Conservation (phyloP, 768 basidiomycete genomes). For the Leccinum longicurvipes region DNA sequence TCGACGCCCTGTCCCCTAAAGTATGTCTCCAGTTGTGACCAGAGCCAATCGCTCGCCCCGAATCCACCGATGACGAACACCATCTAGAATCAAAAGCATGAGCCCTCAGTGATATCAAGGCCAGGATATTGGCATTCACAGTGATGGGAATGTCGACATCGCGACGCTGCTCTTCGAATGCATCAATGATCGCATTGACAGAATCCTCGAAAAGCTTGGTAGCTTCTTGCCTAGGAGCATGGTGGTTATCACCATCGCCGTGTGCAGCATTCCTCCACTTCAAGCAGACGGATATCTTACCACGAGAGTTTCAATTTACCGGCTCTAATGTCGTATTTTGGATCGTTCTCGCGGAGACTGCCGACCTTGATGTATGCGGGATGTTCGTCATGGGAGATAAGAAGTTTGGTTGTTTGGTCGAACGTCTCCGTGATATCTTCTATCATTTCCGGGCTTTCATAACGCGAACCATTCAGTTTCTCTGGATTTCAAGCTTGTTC, state of each 20-base stretch:
- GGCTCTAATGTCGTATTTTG: conserved; percentile 24
- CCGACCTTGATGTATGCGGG: conserved; percentile 39
- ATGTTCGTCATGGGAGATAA: conserved; percentile 32
- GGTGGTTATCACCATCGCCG: background rate
- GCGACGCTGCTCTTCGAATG: conserved; percentile 29
- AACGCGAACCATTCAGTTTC: conserved; percentile 26
- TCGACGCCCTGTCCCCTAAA: conserved; percentile 35
- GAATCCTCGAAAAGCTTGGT: conserved; percentile 42
- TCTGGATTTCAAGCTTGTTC: conserved; percentile 9
- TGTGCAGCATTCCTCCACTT: background rate
- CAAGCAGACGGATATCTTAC: conserved; percentile 14
- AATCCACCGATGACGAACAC: conserved; percentile 51
- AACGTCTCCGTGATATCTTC: conserved; percentile 31
- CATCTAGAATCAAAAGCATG: background rate
- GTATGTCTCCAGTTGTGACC: conserved; percentile 35
- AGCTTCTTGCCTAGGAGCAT: conserved; percentile 31
- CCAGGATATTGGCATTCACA: conserved; percentile 15
- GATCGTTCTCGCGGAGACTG: conserved; percentile 32
- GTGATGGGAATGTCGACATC: conserved; percentile 24
- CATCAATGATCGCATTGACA: conserved; percentile 27
- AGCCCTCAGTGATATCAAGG: background rate
- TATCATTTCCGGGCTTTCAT: conserved; percentile 29
- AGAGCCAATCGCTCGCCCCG: conserved; percentile 45
- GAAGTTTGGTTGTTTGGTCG: conserved; percentile 36
- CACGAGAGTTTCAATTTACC: conserved; percentile 36